Percentiles rank a stretch among this genome's conserved stretches.
phyloP scores from a whole-genome alignment of 306 rosid genomes.

The Psophocarpus tetragonolobus region DNA sequence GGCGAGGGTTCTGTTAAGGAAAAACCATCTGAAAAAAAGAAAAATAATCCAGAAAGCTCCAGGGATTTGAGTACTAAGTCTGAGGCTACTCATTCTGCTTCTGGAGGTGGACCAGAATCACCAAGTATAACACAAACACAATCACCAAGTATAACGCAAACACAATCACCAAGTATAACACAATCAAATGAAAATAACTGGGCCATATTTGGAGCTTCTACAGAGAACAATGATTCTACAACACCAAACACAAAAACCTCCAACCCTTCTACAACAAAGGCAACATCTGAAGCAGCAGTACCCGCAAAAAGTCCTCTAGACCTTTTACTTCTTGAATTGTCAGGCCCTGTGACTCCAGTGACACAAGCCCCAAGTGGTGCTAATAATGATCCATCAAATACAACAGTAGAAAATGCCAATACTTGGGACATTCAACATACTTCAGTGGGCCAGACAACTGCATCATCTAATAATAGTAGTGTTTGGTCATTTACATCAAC shows the following conservation, averaged over 20 bases:
- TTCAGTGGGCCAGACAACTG: slow-evolving; percentile 32
- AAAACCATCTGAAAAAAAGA: slow-evolving; percentile 37
- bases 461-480: slow-evolving; percentile 14
- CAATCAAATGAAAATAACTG: slow-evolving; percentile 45
- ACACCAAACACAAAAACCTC: slow-evolving; percentile 42
- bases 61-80: slow-evolving; percentile 45
- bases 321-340: slow-evolving; percentile 59
- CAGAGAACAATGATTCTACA: slow-evolving; percentile 7
- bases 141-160: too few species aligned
- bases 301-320: slow-evolving; percentile 53
- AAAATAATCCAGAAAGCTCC: slow-evolving; percentile 34
- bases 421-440: slow-evolving; percentile 38
- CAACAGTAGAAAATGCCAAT: slow-evolving; percentile 30
- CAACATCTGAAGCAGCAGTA: slow-evolving; percentile 37
- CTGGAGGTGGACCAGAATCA: slow-evolving; percentile 29
- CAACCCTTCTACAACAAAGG: slow-evolving; percentile 14
- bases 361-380: slow-evolving; percentile 32
- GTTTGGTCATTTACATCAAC: slow-evolving; percentile 37
- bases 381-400: slow-evolving; percentile 35
- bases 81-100: slow-evolving; percentile 35
- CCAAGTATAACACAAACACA: slow-evolving; percentile 43
- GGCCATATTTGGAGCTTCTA: slow-evolving; percentile 48
- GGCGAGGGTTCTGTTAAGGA: slow-evolving; percentile 30
- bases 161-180: too few species aligned
- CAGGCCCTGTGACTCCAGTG: slow-evolving; percentile 45